A percentile compares a stretch with the other conserved stretches of the same genome.
phyloP scores from a whole-genome alignment of 75 land plant genomes.

The Azolla pinnata region DNA sequence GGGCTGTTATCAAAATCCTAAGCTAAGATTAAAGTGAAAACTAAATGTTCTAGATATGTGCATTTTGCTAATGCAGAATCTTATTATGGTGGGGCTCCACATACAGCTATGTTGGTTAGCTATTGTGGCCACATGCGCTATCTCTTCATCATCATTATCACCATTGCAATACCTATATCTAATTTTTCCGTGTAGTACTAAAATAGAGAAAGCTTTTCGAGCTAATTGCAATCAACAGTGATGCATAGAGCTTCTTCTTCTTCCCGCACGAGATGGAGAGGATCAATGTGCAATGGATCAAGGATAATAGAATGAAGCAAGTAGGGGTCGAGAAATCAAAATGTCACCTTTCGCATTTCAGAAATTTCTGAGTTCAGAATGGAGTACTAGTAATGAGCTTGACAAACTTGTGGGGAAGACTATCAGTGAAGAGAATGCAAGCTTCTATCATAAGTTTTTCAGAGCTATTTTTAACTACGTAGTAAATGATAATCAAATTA shows the following conservation, averaged over 20 bases:
- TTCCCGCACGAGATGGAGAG: slow-evolving; percentile 33
- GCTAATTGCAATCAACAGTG: too few species aligned
- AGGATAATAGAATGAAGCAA: slow-evolving; percentile 34
- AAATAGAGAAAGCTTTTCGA: neutral
- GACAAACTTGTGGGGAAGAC: slow-evolving; percentile 36
- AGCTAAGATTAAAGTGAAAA: too few species aligned
- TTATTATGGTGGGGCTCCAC: too few species aligned
- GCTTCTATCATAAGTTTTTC: slow-evolving; percentile 56
- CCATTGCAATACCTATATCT: neutral
- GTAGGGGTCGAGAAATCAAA: slow-evolving; percentile 49
- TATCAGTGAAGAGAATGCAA: slow-evolving; percentile 67
- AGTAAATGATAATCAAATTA: slow-evolving; percentile 12
- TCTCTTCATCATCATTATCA: too few species aligned
- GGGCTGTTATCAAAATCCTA: too few species aligned
- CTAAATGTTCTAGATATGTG: too few species aligned
- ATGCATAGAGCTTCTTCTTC: too few species aligned
- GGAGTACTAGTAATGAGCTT: slow-evolving; percentile 50
- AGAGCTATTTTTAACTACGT: slow-evolving; percentile 59
- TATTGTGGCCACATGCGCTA: too few species aligned
- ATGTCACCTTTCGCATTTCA: slow-evolving; percentile 45
- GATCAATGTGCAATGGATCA: slow-evolving; percentile 49
- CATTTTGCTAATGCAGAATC: too few species aligned
- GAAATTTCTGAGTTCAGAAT: slow-evolving; percentile 26
- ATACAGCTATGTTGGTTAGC: too few species aligned
- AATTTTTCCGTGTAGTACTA: neutral